These are phyloP conservation scores for Diplodia corticola DNA, from an alignment of 2,329 filamentous ascomycete genomes.

Conservation along the genomic window DNA sequence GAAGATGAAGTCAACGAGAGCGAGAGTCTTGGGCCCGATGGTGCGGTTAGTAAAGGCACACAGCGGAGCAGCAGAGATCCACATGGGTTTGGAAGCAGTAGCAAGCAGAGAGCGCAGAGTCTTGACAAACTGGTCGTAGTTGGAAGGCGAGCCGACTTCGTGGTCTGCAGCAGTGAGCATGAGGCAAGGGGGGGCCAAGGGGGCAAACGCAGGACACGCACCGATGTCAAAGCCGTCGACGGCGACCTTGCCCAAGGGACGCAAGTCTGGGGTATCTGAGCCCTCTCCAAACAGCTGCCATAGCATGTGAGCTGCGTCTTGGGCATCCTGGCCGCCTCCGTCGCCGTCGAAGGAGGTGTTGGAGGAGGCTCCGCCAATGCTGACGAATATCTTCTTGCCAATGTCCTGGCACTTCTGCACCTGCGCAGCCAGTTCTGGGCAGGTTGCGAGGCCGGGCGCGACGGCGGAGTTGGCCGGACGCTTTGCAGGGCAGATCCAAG, in stretches of 20 bases:
- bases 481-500: not conserved
- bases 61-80: slow-evolving; percentile 9
- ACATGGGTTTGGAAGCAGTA: slow-evolving; percentile 16
- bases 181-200: slow-evolving; percentile 1
- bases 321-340: not conserved
- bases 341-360: slow-evolving; percentile 11
- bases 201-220: not conserved
- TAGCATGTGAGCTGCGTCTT: not conserved
- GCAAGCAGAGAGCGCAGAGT: not conserved
- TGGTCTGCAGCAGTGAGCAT: slow-evolving; percentile 2
- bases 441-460: slow-evolving; percentile 6
- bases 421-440: not conserved
- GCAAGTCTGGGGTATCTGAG: not conserved
- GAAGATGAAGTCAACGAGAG: slow-evolving; percentile 18
- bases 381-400: slow-evolving; percentile 12
- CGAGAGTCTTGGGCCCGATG: not conserved
- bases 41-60: slow-evolving; percentile 2
- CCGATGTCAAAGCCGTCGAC: slow-evolving; percentile 21
- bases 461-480: not conserved
- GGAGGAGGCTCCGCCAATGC: slow-evolving; percentile 14
- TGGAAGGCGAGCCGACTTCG: slow-evolving; percentile 14
- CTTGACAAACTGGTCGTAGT: slow-evolving; percentile 15
- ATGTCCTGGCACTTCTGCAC: not conserved
- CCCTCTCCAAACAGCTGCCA: slow-evolving; percentile 14
- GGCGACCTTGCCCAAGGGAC: slow-evolving; percentile 2